These are phyloP conservation scores for Mucor piriformis DNA, from an alignment of 371 early-diverging fungal species.

Conservation along the genomic window DNA sequence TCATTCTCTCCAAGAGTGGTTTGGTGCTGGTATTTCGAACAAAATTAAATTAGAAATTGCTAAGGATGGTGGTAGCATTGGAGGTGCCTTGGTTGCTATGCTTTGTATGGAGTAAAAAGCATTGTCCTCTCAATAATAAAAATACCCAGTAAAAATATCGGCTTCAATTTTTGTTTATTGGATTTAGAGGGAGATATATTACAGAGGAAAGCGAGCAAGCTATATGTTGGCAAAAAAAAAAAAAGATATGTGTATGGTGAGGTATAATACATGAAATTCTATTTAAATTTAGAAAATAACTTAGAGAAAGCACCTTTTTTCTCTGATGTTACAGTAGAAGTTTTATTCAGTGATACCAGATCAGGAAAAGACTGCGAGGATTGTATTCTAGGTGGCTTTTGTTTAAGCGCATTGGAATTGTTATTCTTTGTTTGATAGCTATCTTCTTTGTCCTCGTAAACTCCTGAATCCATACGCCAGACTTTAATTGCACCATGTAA, in stretches of 20 bases:
- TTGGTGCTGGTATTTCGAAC: slow-evolving; percentile 29
- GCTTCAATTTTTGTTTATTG: background rate
- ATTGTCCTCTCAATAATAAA: background rate
- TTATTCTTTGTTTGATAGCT: background rate
- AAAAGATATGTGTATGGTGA: background rate
- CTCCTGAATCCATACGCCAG: slow-evolving; percentile 65
- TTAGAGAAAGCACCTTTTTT: background rate
- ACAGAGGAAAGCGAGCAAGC: too few relatives aligned
- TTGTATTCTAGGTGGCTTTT: background rate
- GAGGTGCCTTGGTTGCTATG: slow-evolving; percentile 51
- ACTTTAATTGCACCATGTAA: slow-evolving; percentile 65
- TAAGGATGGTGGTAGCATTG: slow-evolving; percentile 44
- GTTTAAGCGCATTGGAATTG: background rate
- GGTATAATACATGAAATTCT: slow-evolving; percentile 1
- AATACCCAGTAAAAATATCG: background rate
- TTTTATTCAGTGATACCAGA: background rate
- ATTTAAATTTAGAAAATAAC: slow-evolving; percentile 7
- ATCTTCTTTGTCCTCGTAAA: slow-evolving; percentile 1
- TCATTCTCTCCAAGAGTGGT: slow-evolving; percentile 20
- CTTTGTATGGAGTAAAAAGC: slow-evolving; percentile 18
- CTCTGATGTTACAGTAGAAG: background rate
- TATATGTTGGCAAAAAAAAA: too few relatives aligned
- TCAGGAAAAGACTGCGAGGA: background rate
- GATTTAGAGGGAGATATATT: too few relatives aligned
- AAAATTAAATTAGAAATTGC: slow-evolving; percentile 37